phyloP scores from a whole-genome alignment of 2,329 filamentous ascomycete species.

The Ascochyta clinopodiicola region DNA sequence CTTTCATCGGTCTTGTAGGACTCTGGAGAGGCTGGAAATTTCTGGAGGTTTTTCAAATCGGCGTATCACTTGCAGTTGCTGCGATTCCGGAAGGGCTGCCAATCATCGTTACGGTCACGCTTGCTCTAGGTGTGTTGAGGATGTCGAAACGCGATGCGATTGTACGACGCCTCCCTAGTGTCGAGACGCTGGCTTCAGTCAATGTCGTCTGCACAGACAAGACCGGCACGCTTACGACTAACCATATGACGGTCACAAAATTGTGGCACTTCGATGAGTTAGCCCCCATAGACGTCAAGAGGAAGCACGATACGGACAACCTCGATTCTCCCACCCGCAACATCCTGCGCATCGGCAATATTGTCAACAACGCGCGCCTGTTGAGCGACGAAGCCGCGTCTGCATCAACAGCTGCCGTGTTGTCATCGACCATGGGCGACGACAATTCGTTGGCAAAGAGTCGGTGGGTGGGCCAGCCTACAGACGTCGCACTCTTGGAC shows the following conservation, averaged over 20 bases:
- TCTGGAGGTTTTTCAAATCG: constrained; percentile 96
- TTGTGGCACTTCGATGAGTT: constrained; percentile 88
- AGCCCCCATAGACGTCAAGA: constrained; percentile 63
- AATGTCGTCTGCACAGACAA: constrained; percentile 99
- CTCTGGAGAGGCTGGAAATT: constrained; percentile 87
- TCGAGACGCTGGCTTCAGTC: constrained; percentile 96
- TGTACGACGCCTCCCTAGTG: constrained; percentile 92
- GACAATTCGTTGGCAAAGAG: constrained; percentile 73
- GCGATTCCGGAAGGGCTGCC: constrained; percentile 95
- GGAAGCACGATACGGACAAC: constrained; percentile 59
- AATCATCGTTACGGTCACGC: constrained; percentile 96
- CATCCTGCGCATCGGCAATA: constrained; percentile 90
- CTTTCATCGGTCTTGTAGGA: constrained; percentile 87
- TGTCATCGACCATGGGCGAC: constrained; percentile 80
- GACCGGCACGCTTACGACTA: constrained; percentile 92
- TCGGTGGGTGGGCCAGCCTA: constrained; percentile 95
- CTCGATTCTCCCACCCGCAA: constrained; percentile 77
- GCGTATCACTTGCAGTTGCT: constrained; percentile 93
- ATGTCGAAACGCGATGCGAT: constrained; percentile 97
- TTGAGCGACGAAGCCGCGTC: constrained; percentile 74
- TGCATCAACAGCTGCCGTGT: constrained; percentile 75
- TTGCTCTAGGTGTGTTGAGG: constrained; percentile 90
- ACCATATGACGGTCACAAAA: constrained; percentile 97
- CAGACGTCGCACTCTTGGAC: constrained; percentile 96
- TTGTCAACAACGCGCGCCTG: constrained; percentile 91